phyloP scores from a whole-genome alignment of 1,139 yeast genomes.

The Casaregolazyma lundiana region DNA sequence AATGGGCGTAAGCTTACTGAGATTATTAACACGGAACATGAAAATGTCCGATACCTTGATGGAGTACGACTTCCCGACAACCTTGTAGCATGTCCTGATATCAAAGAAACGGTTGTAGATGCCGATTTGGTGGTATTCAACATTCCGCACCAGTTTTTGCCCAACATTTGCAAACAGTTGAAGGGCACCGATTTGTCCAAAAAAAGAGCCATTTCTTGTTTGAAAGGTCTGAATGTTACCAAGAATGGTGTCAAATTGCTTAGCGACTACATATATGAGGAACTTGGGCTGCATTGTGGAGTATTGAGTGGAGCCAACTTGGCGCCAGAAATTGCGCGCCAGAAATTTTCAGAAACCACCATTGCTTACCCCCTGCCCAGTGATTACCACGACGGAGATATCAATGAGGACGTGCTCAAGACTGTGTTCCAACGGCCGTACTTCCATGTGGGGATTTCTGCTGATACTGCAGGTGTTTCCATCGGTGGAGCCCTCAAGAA shows the following conservation, averaged over 20 bases:
- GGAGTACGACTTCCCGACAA: slow-evolving; percentile 74
- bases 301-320: slow-evolving; percentile 92
- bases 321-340: slow-evolving; percentile 91
- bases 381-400: slow-evolving; percentile 67
- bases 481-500: slow-evolving; percentile 94
- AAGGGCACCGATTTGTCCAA: slow-evolving; percentile 64
- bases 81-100: slow-evolving; percentile 78
- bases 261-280: slow-evolving; percentile 67
- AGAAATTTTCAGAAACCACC: slow-evolving; percentile 93
- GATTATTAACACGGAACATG: slow-evolving; percentile 79
- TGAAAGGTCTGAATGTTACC: slow-evolving; percentile 85
- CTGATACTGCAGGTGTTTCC: slow-evolving; percentile 90
- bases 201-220: slow-evolving; percentile 84
- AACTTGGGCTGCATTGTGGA: slow-evolving; percentile 84
- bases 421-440: slow-evolving; percentile 88
- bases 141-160: slow-evolving; percentile 90
- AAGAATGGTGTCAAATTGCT: slow-evolving; percentile 76
- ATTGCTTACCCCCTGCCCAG: slow-evolving; percentile 76
- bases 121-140: slow-evolving; percentile 86
- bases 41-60: slow-evolving; percentile 76
- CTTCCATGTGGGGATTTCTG: slow-evolving; percentile 86
- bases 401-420: slow-evolving; percentile 63
- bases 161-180: slow-evolving; percentile 65
- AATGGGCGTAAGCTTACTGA: slow-evolving; percentile 70
- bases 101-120: slow-evolving; percentile 63